Base-by-base conservation (phyloP, 2,329 filamentous ascomycete genomes). In the Aureobasidium sp. region DNA sequence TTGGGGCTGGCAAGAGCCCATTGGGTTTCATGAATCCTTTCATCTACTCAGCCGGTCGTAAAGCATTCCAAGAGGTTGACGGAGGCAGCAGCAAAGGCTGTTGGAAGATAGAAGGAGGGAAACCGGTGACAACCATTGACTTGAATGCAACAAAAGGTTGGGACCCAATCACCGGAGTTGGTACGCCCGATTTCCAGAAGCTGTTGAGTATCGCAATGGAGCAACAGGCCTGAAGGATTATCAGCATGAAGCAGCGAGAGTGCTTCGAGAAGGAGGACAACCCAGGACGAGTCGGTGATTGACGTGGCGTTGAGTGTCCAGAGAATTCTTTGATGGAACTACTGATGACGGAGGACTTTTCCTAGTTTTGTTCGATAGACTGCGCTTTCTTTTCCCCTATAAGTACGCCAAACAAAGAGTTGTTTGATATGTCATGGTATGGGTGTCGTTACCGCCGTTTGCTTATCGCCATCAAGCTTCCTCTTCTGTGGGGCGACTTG, bases 11-110 rank as follows among this genome's bases (percentile, higher is more conserved):
- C 5, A 77, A 80, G 68, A 68, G 76, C 0, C 70, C 75, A 0
- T 70, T 84, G 52, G 82, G 82, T 0, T 84, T 82, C 73, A 64
- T 85, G 48, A 85, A 85, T 65, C 82, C 82, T 0, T 60, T 29
- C 17, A 11, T 50, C 6, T 85, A 85, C 67, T 73, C 72, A 11
- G 68, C 69, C 50, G 0, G 72, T 80, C 1, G 85, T 85, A 0
- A 73, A 82, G 0, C 81, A 83, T 73, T 83, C 19, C 81, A 73
- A 0, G 81, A 83, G 64, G 75, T 68, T 67, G 74, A 63, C 31
- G 71, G 68, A 58, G 74, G 74, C 0, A 68, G 63, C 22, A 27
- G 68, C 17, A 59, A 70, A 35, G 74, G 74, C 2, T 76, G 74
- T 56, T 15, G 47, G 24, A 24, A 2, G 24, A 24, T 31, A 31